Percentiles rank a stretch among this genome's conserved stretches.
Evolutionary conservation across 768 basidiomycete species (phyloP).

Genomic region (Melanogaster broomeanus): DNA sequence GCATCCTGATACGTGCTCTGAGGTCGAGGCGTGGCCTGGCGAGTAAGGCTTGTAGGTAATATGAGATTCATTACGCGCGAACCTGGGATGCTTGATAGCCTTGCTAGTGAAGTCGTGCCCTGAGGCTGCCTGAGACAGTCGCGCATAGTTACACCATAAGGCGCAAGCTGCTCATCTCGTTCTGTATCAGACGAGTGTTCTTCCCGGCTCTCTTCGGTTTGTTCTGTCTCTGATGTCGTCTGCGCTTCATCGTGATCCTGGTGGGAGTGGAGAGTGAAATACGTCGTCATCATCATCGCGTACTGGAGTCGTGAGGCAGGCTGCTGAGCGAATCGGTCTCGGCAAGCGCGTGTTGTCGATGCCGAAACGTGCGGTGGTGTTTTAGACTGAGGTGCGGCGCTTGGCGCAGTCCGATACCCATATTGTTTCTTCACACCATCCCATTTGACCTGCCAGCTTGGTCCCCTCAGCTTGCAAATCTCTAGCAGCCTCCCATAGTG

Average conservation of each 20-base stretch:
- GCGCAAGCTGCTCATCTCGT: slow-evolving; percentile 17
- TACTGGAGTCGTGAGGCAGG: slow-evolving; percentile 26
- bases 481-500: slow-evolving; percentile 85
- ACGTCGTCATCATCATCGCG: slow-evolving; percentile 42
- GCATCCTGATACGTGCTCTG: slow-evolving; percentile 12
- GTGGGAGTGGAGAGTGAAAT: slow-evolving; percentile 46
- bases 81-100: slow-evolving; percentile 6
- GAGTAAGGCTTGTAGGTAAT: slow-evolving; percentile 29
- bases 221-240: slow-evolving; percentile 17
- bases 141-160: slow-evolving; percentile 1
- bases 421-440: slow-evolving; percentile 60
- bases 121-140: slow-evolving; percentile 9
- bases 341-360: slow-evolving; percentile 15
- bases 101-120: slow-evolving; percentile 5
- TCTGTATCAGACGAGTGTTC: slow-evolving; percentile 20
- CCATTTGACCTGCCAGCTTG: slow-evolving; percentile 86
- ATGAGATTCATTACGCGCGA: slow-evolving; percentile 23
- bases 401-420: slow-evolving; percentile 36
- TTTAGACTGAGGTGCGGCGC: slow-evolving; percentile 10
- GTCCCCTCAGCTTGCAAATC: slow-evolving; percentile 77
- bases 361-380: slow-evolving; percentile 14
- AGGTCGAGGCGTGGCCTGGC: slow-evolving; percentile 31
- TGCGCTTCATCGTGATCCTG: slow-evolving; percentile 36
- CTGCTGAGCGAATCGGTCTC: slow-evolving; percentile 23
- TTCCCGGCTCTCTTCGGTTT: slow-evolving; percentile 12